phyloP scores from a whole-genome alignment of 306 rosid species.

The Datisca glomerata region DNA sequence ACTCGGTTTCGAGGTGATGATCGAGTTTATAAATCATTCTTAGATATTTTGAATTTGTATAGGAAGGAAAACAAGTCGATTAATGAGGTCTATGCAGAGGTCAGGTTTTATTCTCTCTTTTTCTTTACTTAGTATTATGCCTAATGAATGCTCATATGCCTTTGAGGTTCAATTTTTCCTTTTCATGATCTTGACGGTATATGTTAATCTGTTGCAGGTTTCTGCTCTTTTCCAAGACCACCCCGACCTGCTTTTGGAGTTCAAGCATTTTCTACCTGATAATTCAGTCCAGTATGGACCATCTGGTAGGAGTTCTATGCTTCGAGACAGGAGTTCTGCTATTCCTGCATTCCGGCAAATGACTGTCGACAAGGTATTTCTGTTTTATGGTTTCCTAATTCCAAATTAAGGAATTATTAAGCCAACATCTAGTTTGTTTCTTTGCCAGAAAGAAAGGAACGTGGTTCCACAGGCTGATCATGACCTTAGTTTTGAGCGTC shows the following conservation, averaged over 20 bases:
- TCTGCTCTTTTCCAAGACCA: slow-evolving; percentile 66
- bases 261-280: slow-evolving; percentile 88
- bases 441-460: slow-evolving; percentile 65
- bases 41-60: slow-evolving; percentile 93
- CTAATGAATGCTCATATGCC: background rate
- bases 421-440: slow-evolving; percentile 15
- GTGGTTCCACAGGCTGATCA: slow-evolving; percentile 40
- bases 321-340: slow-evolving; percentile 59
- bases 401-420: slow-evolving; percentile 8
- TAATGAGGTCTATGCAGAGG: slow-evolving; percentile 84
- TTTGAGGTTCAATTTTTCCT: slow-evolving; percentile 2
- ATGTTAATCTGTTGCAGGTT: slow-evolving; percentile 37
- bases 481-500: slow-evolving; percentile 61
- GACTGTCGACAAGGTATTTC: slow-evolving; percentile 39
- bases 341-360: slow-evolving; percentile 48
- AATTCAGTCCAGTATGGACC: slow-evolving; percentile 50
- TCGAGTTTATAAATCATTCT: slow-evolving; percentile 82
- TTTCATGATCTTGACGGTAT: slow-evolving; percentile 9
- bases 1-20: slow-evolving; percentile 79
- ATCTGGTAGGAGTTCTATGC: slow-evolving; percentile 43
- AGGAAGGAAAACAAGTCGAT: slow-evolving; percentile 96
- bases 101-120: slow-evolving; percentile 8
- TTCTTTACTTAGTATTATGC: background rate
- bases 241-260: slow-evolving; percentile 76
- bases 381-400: background rate